Base-by-base conservation (phyloP, 768 basidiomycete genomes). In the Podaxis sp. region DNA sequence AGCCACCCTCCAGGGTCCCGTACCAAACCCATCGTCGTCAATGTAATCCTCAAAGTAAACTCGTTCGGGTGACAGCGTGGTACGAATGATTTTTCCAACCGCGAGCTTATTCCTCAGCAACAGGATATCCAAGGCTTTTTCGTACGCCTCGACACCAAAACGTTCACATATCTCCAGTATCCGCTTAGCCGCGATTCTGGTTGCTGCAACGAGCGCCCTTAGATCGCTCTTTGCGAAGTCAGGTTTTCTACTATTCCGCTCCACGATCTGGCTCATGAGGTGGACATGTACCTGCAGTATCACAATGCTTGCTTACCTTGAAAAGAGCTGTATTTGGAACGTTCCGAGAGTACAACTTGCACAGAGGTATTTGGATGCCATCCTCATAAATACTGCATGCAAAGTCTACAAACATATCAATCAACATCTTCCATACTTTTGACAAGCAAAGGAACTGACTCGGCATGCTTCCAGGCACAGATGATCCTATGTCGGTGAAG, bases 21-120 rank as follows among this genome's bases (percentile, higher is more conserved):
- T 57, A 2, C 70, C 71, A 39, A 68, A 68, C 17, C 73, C 73
- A 63, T 74, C 73, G 44, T 74, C 73, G 60, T 74, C 73, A 59
- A 74, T 73, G 57, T 68, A 74, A 44, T 74, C 73, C 48, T 72
- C 70, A 46, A 70, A 71, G 38, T 63, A 57, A n/a, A 59, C 63
- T 17, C 22, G 30, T 55, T 72, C 68, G 63, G 64, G 60, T 11
- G 71, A 70, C 22, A 74, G 64, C 42, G 64, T 71, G 15, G 66
- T 70, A 53, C 65, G 65, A 44, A 73, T 70, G n/a, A 74, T 66
- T 56, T 72, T 69, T 13, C 70, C 68, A 19, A 74, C 66, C 28
- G 72, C 73, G 40, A 68, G 65, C 63, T 68, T 69, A 49, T 74
- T 74, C 36, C 73, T 66, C 8, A 64, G 39, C 58, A 74, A 60